Percentiles rank a stretch among this genome's conserved stretches.
These are phyloP conservation scores for Globisporangium nagaii DNA, from an alignment of 352 stramenopile species.

Conservation along the genomic window DNA sequence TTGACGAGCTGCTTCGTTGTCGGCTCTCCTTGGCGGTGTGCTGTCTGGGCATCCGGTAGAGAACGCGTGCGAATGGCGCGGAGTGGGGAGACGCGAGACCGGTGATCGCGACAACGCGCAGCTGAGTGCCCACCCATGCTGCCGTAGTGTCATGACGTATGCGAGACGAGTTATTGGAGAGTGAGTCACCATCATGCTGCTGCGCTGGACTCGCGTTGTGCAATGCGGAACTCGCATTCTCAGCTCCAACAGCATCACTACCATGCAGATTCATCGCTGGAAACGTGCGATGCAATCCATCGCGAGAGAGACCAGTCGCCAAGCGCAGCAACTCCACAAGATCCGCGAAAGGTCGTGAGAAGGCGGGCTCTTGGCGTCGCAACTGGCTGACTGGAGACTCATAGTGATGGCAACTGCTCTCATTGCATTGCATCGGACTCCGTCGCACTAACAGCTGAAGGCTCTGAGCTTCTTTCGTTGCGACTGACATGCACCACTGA, in stretches of 20 bases:
- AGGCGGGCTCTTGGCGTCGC: too few relatives aligned
- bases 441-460: too few relatives aligned
- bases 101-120: conserved; percentile 23
- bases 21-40: background rate
- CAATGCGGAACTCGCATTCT: background rate
- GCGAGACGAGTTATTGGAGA: background rate
- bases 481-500: background rate
- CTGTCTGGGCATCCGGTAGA: conserved; percentile 24
- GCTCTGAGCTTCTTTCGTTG: too few relatives aligned
- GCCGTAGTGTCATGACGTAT: background rate
- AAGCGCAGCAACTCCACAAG: background rate
- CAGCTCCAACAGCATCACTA: background rate
- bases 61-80: conserved; percentile 39
- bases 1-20: background rate
- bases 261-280: background rate
- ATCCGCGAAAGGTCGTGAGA: background rate
- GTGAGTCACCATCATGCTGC: too few relatives aligned
- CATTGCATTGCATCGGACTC: too few relatives aligned
- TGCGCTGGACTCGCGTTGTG: background rate
- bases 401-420: too few relatives aligned
- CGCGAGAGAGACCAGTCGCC: background rate
- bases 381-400: too few relatives aligned
- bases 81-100: conserved; percentile 40
- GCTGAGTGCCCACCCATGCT: conserved; percentile 20
- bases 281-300: background rate